Evolutionary conservation across 345 rosid species (phyloP).

Genomic region (Excoecaria agallocha): DNA sequence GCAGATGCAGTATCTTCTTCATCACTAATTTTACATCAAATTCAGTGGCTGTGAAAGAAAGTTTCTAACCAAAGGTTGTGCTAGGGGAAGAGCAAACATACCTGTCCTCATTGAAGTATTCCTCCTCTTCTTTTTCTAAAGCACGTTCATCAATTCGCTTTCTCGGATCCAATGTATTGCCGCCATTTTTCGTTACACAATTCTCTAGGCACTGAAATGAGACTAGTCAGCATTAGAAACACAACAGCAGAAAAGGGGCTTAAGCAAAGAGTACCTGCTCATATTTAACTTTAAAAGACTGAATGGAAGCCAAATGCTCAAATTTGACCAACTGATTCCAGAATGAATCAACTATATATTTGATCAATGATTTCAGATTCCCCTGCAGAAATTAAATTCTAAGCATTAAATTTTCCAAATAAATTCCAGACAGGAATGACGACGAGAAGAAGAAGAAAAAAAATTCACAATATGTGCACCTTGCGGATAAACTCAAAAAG

Average conservation of each 20-base stretch:
- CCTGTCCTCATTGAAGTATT: conserved; percentile 97
- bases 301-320: conserved; percentile 55
- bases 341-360: conserved; percentile 73
- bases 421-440: conserved; percentile 15
- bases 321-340: conserved; percentile 72
- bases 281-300: conserved; percentile 63
- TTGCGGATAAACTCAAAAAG: conserved; percentile 89
- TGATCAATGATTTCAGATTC: conserved; percentile 69
- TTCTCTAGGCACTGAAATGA: conserved; percentile 75
- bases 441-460: conserved; percentile 8
- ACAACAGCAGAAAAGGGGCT: conserved; percentile 13
- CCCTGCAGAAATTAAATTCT: conserved; percentile 52
- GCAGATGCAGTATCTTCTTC: conserved; percentile 92
- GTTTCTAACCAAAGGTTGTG: neutral
- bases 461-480: conserved; percentile 38
- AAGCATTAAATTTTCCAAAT: conserved; percentile 16
- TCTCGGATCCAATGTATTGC: conserved; percentile 54
- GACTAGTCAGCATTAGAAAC: conserved; percentile 20
- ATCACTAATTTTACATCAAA: conserved; percentile 50
- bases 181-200: conserved; percentile 49
- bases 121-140: conserved; percentile 96
- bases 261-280: conserved; percentile 56
- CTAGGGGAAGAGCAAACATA: conserved; percentile 19
- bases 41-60: conserved; percentile 12
- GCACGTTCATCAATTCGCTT: conserved; percentile 82